These are phyloP conservation scores for Cercospora zeae-maydis DNA, from an alignment of 2,329 filamentous ascomycete species.

Conservation along the genomic window DNA sequence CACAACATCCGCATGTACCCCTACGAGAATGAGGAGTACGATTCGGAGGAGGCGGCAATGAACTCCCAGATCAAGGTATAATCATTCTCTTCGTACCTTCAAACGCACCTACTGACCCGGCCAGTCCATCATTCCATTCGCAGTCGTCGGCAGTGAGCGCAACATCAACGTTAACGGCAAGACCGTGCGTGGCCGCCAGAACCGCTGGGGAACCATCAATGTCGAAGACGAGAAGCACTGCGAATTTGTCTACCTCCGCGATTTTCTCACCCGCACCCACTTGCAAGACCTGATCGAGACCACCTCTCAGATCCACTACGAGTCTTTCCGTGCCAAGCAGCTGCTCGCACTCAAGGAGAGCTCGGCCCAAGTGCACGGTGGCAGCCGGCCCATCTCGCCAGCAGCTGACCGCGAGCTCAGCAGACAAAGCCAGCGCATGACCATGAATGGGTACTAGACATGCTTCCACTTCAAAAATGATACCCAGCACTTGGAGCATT, in stretches of 20 bases:
- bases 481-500: constrained; percentile 24
- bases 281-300: constrained; percentile 99
- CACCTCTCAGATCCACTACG: constrained; percentile 99
- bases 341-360: constrained; percentile 96
- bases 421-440: constrained; percentile 94
- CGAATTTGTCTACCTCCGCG: constrained; percentile 97
- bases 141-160: constrained; percentile 96
- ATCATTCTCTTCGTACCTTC: not conserved
- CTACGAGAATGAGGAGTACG: constrained; percentile 98
- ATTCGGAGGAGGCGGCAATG: constrained; percentile 89
- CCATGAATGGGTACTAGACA: constrained; percentile 94
- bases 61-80: constrained; percentile 94
- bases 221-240: constrained; percentile 99
- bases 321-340: constrained; percentile 98
- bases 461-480: constrained; percentile 21
- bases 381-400: constrained; percentile 78
- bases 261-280: constrained; percentile 98
- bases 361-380: constrained; percentile 76
- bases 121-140: constrained; percentile 90
- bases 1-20: constrained; percentile 99
- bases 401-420: constrained; percentile 92
- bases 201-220: constrained; percentile 99
- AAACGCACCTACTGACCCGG: constrained; percentile 10
- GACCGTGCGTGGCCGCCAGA: constrained; percentile 89
- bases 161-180: constrained; percentile 96